Evolutionary conservation across 2,329 filamentous ascomycete genomes (phyloP), one percentile per base, ranked within the genome.

Genomic region (Zasmidium angulare): DNA sequence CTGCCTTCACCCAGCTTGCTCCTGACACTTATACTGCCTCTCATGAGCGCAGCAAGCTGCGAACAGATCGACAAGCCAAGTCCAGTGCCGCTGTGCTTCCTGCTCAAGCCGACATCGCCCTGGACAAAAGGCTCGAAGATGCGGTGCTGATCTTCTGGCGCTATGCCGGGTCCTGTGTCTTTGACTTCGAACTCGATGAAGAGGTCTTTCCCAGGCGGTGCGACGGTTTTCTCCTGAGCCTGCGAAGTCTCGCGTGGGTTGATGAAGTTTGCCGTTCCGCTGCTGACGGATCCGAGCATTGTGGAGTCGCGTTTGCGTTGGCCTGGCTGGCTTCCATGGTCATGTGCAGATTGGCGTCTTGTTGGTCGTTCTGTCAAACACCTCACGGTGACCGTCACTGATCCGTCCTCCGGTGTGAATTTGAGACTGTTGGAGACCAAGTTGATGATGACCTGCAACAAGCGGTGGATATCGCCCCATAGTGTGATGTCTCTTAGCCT

Each of bases 71-170:
- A 93, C 55, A 97, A 75, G 1, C 93, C 93, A 2, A 96, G 79
- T 2, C 93, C 93, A 0, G 93, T 96, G 17, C 93, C 93, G 21
- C 91, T 91, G 70, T 89, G 96, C 71, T 95, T 95, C 73, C 91
- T 95, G 77, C 89, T 96, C n/a, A 97, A 77, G 0, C 91, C 90
- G 1, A 95, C 79, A 70, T 96, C 92, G 19, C 89, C 93, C 74
- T 97, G 93, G 0, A 96, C 90, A 70, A 97, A 97, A 0, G 93
- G 93, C 73, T 96, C 92, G 72, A 97, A 97, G 12, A 97, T 91
- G 64, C 88, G 87, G 56, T 89, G 81, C 67, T 92, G 91, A 74
- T 96, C 84, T 63, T 88, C 79, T 4, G 86, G 84, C 0, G 91
- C 86, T 58, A 96, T 96, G 24, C 93, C 93, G 0, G 91, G 91